phyloP scores from a whole-genome alignment of 2,329 filamentous ascomycete genomes.

The Didymella keratinophila region DNA sequence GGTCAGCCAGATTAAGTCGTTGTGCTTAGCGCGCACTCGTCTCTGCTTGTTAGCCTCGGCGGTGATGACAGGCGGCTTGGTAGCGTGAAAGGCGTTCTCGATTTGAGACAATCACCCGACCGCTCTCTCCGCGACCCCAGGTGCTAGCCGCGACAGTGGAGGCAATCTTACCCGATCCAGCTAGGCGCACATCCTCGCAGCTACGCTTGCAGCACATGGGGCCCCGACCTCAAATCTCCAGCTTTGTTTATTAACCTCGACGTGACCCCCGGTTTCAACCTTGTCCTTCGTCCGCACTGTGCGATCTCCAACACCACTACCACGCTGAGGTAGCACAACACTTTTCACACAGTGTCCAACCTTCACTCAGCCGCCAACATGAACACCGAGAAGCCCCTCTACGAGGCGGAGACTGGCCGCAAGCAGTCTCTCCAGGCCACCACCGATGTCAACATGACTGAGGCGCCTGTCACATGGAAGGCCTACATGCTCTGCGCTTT shows the following conservation, averaged over 20 bases:
- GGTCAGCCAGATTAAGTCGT: neutral
- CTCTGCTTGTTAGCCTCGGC: neutral
- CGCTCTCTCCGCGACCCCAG: constrained; percentile 2
- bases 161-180: neutral
- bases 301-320: constrained; percentile 3
- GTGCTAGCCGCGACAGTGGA: constrained; percentile 4
- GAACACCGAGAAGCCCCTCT: constrained; percentile 8
- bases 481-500: constrained; percentile 47
- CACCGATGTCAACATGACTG: constrained; percentile 61
- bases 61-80: constrained; percentile 1
- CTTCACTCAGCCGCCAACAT: constrained; percentile 9
- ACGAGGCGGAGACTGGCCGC: constrained; percentile 3
- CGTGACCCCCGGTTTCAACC: neutral
- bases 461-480: constrained; percentile 55
- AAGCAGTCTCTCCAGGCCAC: constrained; percentile 12
- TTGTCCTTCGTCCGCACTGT: constrained; percentile 11
- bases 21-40: neutral
- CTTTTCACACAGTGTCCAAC: constrained; percentile 1
- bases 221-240: constrained; percentile 10
- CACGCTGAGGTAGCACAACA: constrained; percentile 4
- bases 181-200: constrained; percentile 2
- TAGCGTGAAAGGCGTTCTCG: neutral
- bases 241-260: constrained; percentile 16
- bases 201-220: constrained; percentile 6
- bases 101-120: constrained; percentile 5